Evolutionary conservation across 2,329 filamentous ascomycete species (phyloP).

Genomic region (Thielaviopsis punctulata): DNA sequence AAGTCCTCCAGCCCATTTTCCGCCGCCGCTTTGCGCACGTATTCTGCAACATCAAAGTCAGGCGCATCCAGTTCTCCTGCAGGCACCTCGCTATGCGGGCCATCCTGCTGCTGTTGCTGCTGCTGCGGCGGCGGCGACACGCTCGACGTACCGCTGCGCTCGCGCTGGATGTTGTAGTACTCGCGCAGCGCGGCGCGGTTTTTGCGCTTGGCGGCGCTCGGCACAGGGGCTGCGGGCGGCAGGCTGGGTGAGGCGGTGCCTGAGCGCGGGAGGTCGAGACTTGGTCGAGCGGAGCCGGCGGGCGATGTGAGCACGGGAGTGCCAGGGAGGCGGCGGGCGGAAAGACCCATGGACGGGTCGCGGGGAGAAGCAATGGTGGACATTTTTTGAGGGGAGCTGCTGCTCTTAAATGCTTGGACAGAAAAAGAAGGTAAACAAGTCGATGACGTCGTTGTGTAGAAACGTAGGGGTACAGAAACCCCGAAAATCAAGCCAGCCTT

Average conservation of each 20-base stretch:
- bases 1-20: conserved; percentile 50
- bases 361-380: conserved; percentile 48
- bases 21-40: conserved; percentile 44
- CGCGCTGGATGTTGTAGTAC: conserved; percentile 62
- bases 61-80: conserved; percentile 55
- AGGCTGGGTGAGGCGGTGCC: conserved; percentile 33
- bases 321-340: conserved; percentile 35
- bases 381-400: conserved; percentile 25
- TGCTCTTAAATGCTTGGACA: neutral
- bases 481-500: neutral
- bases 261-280: conserved; percentile 48
- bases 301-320: conserved; percentile 29
- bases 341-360: conserved; percentile 31
- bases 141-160: conserved; percentile 19
- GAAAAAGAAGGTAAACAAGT: neutral
- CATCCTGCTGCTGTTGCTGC: conserved; percentile 2
- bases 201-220: conserved; percentile 30
- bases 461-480: neutral
- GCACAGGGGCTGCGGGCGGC: conserved; percentile 14
- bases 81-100: conserved; percentile 37
- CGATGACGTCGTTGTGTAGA: conserved; percentile 1
- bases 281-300: conserved; percentile 59
- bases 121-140: conserved; percentile 21
- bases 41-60: conserved; percentile 56
- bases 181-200: conserved; percentile 81